These are phyloP conservation scores for Ziziphus jujuba DNA, from an alignment of 306 rosid genomes.

Conservation along the genomic window DNA sequence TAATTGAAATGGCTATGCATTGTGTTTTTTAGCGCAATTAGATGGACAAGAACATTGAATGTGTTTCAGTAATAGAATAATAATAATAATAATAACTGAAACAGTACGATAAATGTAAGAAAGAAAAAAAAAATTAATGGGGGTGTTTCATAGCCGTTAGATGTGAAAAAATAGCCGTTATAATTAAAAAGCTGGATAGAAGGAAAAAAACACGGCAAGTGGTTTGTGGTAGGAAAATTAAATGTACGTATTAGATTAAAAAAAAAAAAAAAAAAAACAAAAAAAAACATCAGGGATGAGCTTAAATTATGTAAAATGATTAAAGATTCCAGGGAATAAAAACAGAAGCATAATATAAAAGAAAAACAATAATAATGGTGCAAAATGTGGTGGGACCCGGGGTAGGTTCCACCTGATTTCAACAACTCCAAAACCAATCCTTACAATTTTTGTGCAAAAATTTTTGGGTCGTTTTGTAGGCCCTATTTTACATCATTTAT, in stretches of 20 bases:
- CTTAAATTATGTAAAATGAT: not conserved
- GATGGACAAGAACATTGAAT: too few relatives aligned
- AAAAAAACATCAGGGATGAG: too few relatives aligned
- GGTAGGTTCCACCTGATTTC: constrained; percentile 5
- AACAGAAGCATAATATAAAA: constrained; percentile 4
- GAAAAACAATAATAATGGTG: not conserved
- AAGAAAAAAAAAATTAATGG: not conserved
- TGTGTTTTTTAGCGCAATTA: too few relatives aligned
- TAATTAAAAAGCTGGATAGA: not conserved
- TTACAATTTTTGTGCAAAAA: not conserved
- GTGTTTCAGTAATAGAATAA: too few relatives aligned
- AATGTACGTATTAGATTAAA: too few relatives aligned
- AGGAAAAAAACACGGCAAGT: not conserved
- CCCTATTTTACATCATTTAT: constrained; percentile 29
- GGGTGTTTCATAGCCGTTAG: constrained; percentile 5
- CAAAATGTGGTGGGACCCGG: not conserved
- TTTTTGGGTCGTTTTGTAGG: constrained; percentile 21
- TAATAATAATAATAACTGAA: too few relatives aligned
- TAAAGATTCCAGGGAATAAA: constrained; percentile 13
- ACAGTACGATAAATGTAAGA: not conserved
- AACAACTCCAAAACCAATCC: constrained; percentile 8
- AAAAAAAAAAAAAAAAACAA: too few relatives aligned
- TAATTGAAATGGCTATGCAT: too few relatives aligned
- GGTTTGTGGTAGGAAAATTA: not conserved
- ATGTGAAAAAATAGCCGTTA: not conserved